phyloP scores from a whole-genome alignment of 345 rosid genomes.

The Camelina laxa region DNA sequence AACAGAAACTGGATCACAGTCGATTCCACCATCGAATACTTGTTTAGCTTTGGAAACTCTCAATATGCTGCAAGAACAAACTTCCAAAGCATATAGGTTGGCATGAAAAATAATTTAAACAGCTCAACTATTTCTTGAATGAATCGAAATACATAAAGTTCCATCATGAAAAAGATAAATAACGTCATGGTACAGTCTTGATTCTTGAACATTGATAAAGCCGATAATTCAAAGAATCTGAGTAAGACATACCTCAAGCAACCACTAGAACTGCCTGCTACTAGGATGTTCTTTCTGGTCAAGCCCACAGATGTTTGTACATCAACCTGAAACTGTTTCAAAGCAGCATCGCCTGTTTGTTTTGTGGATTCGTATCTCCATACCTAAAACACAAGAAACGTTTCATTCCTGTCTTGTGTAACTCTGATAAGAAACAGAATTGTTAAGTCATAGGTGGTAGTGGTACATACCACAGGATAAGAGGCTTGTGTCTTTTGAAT shows the following conservation, averaged over 20 bases:
- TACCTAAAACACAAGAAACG: slow-evolving; percentile 33
- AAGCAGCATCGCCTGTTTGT: slow-evolving; percentile 52
- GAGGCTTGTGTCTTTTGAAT: slow-evolving; percentile 63
- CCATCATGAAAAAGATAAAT: not conserved
- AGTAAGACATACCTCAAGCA: slow-evolving; percentile 59
- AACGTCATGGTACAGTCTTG: slow-evolving; percentile 7
- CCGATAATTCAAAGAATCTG: not conserved
- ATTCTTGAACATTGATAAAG: slow-evolving; percentile 16
- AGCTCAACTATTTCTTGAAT: not conserved
- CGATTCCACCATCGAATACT: slow-evolving; percentile 40
- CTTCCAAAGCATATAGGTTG: slow-evolving; percentile 49
- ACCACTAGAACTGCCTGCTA: slow-evolving; percentile 62
- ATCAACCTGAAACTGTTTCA: slow-evolving; percentile 52
- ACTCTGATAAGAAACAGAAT: not conserved
- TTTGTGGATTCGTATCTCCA: slow-evolving; percentile 60
- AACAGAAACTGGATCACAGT: slow-evolving; percentile 53
- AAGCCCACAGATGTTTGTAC: slow-evolving; percentile 61
- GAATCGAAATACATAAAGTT: not conserved
- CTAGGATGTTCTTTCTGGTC: slow-evolving; percentile 48
- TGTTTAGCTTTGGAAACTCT: slow-evolving; percentile 61
- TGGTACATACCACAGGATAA: slow-evolving; percentile 58
- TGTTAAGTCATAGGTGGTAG: not conserved
- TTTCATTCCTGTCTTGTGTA: slow-evolving; percentile 2
- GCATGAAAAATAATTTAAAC: slow-evolving; percentile 29
- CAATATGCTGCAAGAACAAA: slow-evolving; percentile 70